These are phyloP conservation scores for Daldinia sp. DNA, from an alignment of 2,329 filamentous ascomycete species.

Conservation along the genomic window DNA sequence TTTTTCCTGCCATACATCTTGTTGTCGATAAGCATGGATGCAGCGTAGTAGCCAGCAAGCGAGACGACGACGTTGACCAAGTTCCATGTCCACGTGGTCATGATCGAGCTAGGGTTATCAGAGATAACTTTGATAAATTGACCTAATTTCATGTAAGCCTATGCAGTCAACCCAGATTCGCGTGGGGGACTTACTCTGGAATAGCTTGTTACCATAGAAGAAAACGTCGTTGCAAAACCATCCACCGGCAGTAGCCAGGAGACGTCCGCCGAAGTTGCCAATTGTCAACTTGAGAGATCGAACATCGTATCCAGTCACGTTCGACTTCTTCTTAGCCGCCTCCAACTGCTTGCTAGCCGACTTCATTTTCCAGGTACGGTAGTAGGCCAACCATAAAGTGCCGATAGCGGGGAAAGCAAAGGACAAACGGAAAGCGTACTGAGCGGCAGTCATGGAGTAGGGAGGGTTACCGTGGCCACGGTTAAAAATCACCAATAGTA, in stretches of 20 bases:
- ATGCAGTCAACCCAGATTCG: background rate
- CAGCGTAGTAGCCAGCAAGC: conserved; percentile 87
- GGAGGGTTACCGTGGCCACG: conserved; percentile 77
- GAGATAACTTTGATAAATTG: conserved; percentile 88
- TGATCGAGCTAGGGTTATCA: conserved; percentile 72
- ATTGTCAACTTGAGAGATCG: conserved; percentile 81
- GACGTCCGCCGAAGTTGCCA: conserved; percentile 83
- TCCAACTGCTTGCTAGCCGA: conserved; percentile 84
- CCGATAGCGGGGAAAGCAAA: conserved; percentile 92
- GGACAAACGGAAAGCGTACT: conserved; percentile 91
- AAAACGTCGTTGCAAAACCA: conserved; percentile 99
- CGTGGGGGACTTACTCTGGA: conserved; percentile 68
- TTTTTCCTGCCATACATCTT: conserved; percentile 95
- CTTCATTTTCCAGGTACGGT: conserved; percentile 94
- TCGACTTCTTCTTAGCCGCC: conserved; percentile 82
- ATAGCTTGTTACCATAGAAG: conserved; percentile 99
- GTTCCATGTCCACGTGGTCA: conserved; percentile 92
- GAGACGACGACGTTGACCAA: conserved; percentile 89
- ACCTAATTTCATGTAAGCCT: conserved; percentile 42
- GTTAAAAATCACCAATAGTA: conserved; percentile 89
- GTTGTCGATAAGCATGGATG: conserved; percentile 90
- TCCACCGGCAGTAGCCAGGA: conserved; percentile 84
- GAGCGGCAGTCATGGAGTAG: conserved; percentile 78
- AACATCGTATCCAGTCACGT: conserved; percentile 93
- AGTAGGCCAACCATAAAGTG: conserved; percentile 94